Base-by-base conservation (phyloP, 1,284 basidiomycete species). In the Fistulina hepatica region DNA sequence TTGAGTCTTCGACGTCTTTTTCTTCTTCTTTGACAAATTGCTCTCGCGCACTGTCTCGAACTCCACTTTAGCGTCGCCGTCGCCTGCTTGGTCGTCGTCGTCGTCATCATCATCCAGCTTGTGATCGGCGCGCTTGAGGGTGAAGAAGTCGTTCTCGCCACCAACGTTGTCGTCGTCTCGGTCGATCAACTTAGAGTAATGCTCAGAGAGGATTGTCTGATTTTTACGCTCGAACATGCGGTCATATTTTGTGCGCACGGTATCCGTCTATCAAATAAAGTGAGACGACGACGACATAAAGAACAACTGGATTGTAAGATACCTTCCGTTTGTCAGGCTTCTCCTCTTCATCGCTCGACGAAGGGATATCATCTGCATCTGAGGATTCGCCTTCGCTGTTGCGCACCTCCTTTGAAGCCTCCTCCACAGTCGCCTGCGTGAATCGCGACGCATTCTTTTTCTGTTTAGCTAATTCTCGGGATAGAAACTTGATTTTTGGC, bases 151-250 rank as follows among this genome's bases (percentile, higher is more conserved):
- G 48, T 81, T 82, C 11, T 70, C 75, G 10, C 12, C 12, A 15
- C 13, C 28, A 8, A 19, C 15, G 28, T 19, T 19, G 19, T 71
- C 72, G 20, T 64, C 67, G 11, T 52, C 68, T 20, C 81, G 81
- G 42, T 89, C 83, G 39, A 97, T 68, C 35, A 98, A 78, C 52
- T 90, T 91, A 41, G 69, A 72, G 62, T 97, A 97, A 57, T 97
- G 93, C 45, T 82, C 76, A 0, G 91, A 92, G 13, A 97, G 73
- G 37, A 97, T 83, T 47, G 80, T 84, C 59, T 97, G 93, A 57
- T 97, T 97, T 60, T 89, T 93, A 42, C 94, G 79, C 53, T 88
- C 85, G 54, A 98, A 98, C 90, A 98, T 97, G 37, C 91, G 78
- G 58, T 98, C 95, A 58, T 97, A 97, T 63, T 95, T 97, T 4